Conservation (phyloP, 768 basidiomycete genomes). For the Trametes maxima region DNA sequence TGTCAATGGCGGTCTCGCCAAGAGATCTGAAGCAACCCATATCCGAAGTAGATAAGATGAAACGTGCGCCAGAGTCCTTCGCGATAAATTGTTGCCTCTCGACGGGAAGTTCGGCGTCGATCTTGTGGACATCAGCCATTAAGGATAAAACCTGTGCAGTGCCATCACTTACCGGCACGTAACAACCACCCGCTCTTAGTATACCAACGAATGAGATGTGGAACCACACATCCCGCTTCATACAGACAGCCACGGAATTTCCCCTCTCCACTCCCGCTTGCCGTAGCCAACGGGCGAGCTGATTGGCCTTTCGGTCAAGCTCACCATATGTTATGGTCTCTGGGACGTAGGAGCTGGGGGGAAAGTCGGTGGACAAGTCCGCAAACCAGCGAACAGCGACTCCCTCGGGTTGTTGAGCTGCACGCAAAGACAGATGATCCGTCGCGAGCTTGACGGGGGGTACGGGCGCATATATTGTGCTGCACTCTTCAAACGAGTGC, state of each 20-base stretch:
- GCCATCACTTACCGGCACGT: slow-evolving; percentile 45
- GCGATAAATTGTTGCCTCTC: slow-evolving; percentile 51
- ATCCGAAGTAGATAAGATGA: slow-evolving; percentile 39
- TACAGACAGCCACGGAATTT: slow-evolving; percentile 49
- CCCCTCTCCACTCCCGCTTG: slow-evolving; percentile 38
- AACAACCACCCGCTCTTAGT: slow-evolving; percentile 52
- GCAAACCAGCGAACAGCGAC: slow-evolving; percentile 23
- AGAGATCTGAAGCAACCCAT: slow-evolving; percentile 32
- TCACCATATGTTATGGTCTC: slow-evolving; percentile 37
- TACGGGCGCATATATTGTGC: slow-evolving; percentile 11
- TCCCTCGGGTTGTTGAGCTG: slow-evolving; percentile 4
- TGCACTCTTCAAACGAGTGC: slow-evolving; percentile 9
- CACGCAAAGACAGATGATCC: slow-evolving; percentile 13
- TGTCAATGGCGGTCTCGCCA: slow-evolving; percentile 26
- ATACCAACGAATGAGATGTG: slow-evolving; percentile 47
- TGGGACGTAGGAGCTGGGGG: background rate
- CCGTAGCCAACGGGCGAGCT: slow-evolving; percentile 46
- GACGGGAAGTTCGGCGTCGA: slow-evolving; percentile 50
- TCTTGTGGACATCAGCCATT: slow-evolving; percentile 33
- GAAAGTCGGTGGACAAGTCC: slow-evolving; percentile 17
- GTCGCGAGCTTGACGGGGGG: slow-evolving; percentile 14
- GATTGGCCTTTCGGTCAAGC: slow-evolving; percentile 41
- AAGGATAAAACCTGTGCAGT: background rate
- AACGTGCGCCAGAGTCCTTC: slow-evolving; percentile 43
- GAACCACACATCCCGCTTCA: slow-evolving; percentile 44